These are phyloP conservation scores for Hypsizygus marmoreus DNA, from an alignment of 768 basidiomycete species.

Conservation along the genomic window DNA sequence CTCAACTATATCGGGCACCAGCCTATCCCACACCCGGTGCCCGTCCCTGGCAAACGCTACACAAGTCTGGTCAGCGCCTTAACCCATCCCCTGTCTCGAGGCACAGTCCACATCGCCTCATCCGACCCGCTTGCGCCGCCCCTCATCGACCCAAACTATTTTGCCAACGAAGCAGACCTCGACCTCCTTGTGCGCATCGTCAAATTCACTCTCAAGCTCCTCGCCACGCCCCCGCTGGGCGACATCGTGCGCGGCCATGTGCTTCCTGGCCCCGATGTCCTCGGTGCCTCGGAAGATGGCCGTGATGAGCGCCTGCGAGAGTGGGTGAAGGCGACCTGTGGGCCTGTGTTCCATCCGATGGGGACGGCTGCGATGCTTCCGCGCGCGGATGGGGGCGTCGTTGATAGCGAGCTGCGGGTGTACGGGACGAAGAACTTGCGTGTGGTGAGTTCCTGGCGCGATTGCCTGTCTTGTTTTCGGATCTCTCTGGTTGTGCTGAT, in stretches of 20 bases:
- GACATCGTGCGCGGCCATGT: constrained; percentile 7
- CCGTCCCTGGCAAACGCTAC: constrained; percentile 24
- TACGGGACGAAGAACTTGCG: constrained; percentile 34
- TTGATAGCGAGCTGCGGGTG: constrained; percentile 26
- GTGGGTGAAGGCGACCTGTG: constrained; percentile 8
- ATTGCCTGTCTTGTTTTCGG: too few species aligned
- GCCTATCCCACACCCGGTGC: not conserved
- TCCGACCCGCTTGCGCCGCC: constrained; percentile 42
- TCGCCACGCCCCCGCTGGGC: constrained; percentile 11
- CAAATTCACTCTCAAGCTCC: constrained; percentile 25
- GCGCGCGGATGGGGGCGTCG: constrained; percentile 29
- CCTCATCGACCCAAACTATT: constrained; percentile 47
- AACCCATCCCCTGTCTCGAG: constrained; percentile 41
- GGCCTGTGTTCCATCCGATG: constrained; percentile 16
- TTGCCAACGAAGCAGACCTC: constrained; percentile 25
- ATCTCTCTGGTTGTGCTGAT: too few species aligned
- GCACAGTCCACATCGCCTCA: constrained; percentile 43
- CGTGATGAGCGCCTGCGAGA: constrained; percentile 11
- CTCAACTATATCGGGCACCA: constrained; percentile 6
- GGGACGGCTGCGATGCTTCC: constrained; percentile 30
- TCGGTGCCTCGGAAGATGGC: too few species aligned
- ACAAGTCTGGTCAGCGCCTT: constrained; percentile 19
- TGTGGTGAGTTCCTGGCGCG: constrained; percentile 28
- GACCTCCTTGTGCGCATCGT: constrained; percentile 21
- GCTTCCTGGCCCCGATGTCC: constrained; percentile 7